These are phyloP conservation scores for Canavalia ensiformis DNA, from an alignment of 306 rosid genomes.

Conservation along the genomic window DNA sequence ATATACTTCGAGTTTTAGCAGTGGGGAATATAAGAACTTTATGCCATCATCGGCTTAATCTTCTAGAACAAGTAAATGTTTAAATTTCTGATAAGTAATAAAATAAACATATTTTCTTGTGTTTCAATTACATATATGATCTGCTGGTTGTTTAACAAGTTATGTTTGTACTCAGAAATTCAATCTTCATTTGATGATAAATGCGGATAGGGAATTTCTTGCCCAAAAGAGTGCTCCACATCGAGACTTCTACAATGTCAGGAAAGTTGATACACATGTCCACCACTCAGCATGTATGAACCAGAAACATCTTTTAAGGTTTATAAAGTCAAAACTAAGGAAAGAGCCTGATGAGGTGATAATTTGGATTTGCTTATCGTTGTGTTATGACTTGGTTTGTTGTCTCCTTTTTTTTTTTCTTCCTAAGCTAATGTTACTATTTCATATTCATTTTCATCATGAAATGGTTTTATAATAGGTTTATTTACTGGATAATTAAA, in stretches of 20 bases:
- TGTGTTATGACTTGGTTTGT: too few relatives aligned
- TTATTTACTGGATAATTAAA: too few relatives aligned
- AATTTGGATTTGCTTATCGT: too few relatives aligned
- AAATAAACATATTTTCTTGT: slow-evolving; percentile 40
- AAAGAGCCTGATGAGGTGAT: slow-evolving; percentile 99
- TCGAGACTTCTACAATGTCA: slow-evolving; percentile 97
- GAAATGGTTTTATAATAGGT: too few relatives aligned
- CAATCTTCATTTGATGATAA: slow-evolving; percentile 99
- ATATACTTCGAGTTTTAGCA: slow-evolving; percentile 91
- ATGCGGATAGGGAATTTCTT: slow-evolving; percentile 96
- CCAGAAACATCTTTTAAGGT: slow-evolving; percentile 96
- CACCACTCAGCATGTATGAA: slow-evolving; percentile 99
- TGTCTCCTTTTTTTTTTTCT: too few relatives aligned
- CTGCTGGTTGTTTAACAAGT: slow-evolving; percentile 48
- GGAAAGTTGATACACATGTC: slow-evolving; percentile 98
- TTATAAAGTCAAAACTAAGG: slow-evolving; percentile 98
- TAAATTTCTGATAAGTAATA: slow-evolving; percentile 2
- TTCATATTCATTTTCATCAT: too few relatives aligned
- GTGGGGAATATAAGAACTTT: slow-evolving; percentile 96
- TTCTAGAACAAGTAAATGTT: slow-evolving; percentile 85
- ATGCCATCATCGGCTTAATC: slow-evolving; percentile 95
- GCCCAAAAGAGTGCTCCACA: slow-evolving; percentile 99
- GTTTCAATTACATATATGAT: slow-evolving; percentile 27
- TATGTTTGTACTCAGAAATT: slow-evolving; percentile 75
- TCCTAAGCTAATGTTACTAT: too few relatives aligned